These are phyloP conservation scores for Claviceps pazoutovae DNA, from an alignment of 2,329 filamentous ascomycete genomes.

Conservation along the genomic window DNA sequence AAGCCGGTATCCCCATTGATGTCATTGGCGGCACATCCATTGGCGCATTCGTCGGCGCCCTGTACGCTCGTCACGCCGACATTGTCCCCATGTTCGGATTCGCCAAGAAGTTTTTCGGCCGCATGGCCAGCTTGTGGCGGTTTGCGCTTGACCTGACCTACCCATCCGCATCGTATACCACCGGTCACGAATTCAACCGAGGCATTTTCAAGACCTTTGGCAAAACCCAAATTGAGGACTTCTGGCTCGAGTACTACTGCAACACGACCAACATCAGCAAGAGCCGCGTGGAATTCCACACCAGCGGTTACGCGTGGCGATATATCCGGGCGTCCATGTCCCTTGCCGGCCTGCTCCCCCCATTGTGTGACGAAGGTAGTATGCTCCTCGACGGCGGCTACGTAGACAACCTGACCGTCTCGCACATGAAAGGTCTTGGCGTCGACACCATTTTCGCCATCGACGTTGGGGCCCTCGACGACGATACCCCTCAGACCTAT, in stretches of 20 bases:
- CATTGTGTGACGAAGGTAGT: constrained; percentile 89
- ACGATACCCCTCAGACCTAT: constrained; percentile 81
- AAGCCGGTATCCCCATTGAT: constrained; percentile 91
- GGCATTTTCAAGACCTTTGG: constrained; percentile 98
- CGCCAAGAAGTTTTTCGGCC: constrained; percentile 91
- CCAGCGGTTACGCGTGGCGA: constrained; percentile 91
- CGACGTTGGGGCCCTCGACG: constrained; percentile 85
- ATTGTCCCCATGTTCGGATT: constrained; percentile 93
- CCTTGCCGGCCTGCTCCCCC: constrained; percentile 79
- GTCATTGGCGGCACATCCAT: constrained; percentile 94
- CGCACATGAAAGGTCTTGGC: constrained; percentile 90
- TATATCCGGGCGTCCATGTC: constrained; percentile 97
- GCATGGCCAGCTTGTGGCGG: constrained; percentile 99
- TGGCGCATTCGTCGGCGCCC: constrained; percentile 82
- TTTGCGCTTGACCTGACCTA: constrained; percentile 94
- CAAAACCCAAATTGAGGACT: constrained; percentile 94
- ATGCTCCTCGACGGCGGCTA: constrained; percentile 96
- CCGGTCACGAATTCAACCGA: constrained; percentile 95
- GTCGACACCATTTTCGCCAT: constrained; percentile 91
- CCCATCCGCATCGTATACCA: constrained; percentile 92
- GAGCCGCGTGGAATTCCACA: constrained; percentile 82
- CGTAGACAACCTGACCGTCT: constrained; percentile 90
- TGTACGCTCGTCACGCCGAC: constrained; percentile 93
- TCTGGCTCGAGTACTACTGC: constrained; percentile 98
- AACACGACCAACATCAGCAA: constrained; percentile 99